Evolutionary conservation across 75 land plant species (phyloP).

Genomic region (Selaginella tamariscina): DNA sequence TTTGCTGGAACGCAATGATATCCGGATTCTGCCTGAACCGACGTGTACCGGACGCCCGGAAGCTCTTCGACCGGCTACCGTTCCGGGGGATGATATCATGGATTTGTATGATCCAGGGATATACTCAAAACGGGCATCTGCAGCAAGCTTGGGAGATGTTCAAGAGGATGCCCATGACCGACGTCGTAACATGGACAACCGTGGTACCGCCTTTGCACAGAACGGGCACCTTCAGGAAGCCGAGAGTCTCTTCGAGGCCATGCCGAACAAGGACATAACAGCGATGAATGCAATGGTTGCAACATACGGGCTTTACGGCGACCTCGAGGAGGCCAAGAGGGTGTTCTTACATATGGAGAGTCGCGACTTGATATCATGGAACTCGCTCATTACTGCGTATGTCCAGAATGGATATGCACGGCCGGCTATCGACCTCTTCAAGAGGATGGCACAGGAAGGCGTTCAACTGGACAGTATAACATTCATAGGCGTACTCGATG

Average conservation of each 20-base stretch:
- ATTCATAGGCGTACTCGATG: not conserved
- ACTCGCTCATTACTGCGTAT: not conserved
- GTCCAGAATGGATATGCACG: not conserved
- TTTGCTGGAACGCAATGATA: not conserved
- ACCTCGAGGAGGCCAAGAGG: not conserved
- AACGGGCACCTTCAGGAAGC: not conserved
- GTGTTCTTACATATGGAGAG: not conserved
- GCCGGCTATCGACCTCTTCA: not conserved
- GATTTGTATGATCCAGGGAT: not conserved
- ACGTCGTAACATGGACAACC: not conserved
- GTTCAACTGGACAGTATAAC: not conserved
- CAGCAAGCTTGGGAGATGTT: constrained; percentile 5
- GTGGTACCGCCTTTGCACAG: constrained; percentile 3
- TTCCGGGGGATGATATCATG: not conserved
- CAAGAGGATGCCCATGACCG: not conserved
- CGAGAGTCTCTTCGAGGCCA: not conserved
- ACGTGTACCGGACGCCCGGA: not conserved
- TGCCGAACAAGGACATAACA: not conserved
- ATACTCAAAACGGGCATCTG: not conserved
- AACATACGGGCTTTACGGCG: not conserved
- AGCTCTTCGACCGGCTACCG: not conserved
- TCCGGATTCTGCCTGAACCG: not conserved
- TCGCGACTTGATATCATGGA: not conserved
- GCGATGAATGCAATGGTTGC: constrained; percentile 3
- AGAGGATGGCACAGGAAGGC: not conserved